These are phyloP conservation scores for Myrmaecium sp. DNA, from an alignment of 2,329 filamentous ascomycete genomes.

Conservation along the genomic window DNA sequence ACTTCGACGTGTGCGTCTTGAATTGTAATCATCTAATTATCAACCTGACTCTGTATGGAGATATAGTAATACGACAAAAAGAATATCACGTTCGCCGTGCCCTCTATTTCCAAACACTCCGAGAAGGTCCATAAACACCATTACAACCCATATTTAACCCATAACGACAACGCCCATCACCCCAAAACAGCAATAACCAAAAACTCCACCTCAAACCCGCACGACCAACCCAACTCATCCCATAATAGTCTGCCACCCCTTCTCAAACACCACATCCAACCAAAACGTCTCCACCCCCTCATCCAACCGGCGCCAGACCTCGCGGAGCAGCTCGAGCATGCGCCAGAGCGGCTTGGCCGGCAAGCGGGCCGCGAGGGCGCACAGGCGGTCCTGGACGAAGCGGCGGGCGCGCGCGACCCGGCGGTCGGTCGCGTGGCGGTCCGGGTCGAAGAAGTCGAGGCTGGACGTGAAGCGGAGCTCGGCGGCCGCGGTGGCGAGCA, in stretches of 20 bases:
- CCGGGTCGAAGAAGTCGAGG: constrained; percentile 17
- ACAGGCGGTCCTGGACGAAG: constrained; percentile 32
- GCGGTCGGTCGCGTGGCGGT: constrained; percentile 24
- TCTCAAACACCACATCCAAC: constrained; percentile 41
- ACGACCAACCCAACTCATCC: constrained; percentile 17
- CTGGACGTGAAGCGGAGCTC: constrained; percentile 31
- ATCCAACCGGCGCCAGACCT: constrained; percentile 37
- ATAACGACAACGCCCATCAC: too few relatives aligned
- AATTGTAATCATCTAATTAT: too few relatives aligned
- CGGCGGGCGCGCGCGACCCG: constrained; percentile 28
- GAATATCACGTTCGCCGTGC: too few relatives aligned
- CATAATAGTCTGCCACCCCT: constrained; percentile 39
- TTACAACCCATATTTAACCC: too few relatives aligned
- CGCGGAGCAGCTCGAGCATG: constrained; percentile 33
- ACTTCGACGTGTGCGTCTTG: too few relatives aligned
- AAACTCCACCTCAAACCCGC: too few relatives aligned
- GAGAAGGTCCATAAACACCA: too few relatives aligned
- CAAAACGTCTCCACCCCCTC: constrained; percentile 32
- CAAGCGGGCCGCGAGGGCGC: constrained; percentile 27
- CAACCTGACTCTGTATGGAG: too few relatives aligned
- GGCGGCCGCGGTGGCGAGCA: constrained; percentile 33
- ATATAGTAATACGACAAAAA: too few relatives aligned
- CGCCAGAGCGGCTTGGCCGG: constrained; percentile 35
- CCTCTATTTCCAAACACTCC: too few relatives aligned
- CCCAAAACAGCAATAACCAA: too few relatives aligned